phyloP scores from a whole-genome alignment of 371 early-diverging fungal species.

The Lichtheimia ramosa region DNA sequence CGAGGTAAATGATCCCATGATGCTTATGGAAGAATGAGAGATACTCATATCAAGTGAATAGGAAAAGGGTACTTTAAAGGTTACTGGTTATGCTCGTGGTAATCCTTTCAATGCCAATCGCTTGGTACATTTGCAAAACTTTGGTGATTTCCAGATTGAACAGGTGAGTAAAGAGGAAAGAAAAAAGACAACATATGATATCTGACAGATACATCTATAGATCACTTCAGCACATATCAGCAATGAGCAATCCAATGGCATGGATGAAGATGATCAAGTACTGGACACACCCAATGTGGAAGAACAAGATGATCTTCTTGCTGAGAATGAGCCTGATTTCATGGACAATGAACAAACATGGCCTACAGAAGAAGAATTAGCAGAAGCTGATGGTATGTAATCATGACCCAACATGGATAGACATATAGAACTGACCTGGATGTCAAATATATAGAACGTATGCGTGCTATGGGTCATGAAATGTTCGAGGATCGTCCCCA shows the following conservation, averaged over 20 bases:
- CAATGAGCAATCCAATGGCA: slow-evolving; percentile 17
- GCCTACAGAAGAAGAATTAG: slow-evolving; percentile 95
- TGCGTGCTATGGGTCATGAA: slow-evolving; percentile 36
- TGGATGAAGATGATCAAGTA: slow-evolving; percentile 52
- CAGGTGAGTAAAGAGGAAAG: slow-evolving; percentile 40
- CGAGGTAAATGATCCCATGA: slow-evolving; percentile 9
- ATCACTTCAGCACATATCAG: slow-evolving; percentile 32
- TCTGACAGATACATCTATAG: slow-evolving; percentile 1
- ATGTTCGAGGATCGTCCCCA: slow-evolving; percentile 13
- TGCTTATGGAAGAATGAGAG: neutral
- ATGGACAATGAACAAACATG: slow-evolving; percentile 96
- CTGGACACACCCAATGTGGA: slow-evolving; percentile 66
- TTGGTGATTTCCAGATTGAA: slow-evolving; percentile 90
- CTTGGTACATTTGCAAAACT: slow-evolving; percentile 86
- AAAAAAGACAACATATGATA: neutral
- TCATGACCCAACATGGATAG: neutral
- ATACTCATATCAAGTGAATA: neutral
- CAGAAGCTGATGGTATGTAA: slow-evolving; percentile 68
- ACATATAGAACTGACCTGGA: neutral
- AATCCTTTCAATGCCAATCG: slow-evolving; percentile 84
- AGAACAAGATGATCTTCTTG: slow-evolving; percentile 72
- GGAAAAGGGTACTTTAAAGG: slow-evolving; percentile 66
- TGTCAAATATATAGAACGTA: slow-evolving; percentile 21
- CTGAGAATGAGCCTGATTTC: slow-evolving; percentile 87
- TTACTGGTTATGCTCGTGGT: slow-evolving; percentile 86